Evolutionary conservation across 805 yeast genomes (phyloP).

Genomic region (Pachysolen tannophilus): DNA sequence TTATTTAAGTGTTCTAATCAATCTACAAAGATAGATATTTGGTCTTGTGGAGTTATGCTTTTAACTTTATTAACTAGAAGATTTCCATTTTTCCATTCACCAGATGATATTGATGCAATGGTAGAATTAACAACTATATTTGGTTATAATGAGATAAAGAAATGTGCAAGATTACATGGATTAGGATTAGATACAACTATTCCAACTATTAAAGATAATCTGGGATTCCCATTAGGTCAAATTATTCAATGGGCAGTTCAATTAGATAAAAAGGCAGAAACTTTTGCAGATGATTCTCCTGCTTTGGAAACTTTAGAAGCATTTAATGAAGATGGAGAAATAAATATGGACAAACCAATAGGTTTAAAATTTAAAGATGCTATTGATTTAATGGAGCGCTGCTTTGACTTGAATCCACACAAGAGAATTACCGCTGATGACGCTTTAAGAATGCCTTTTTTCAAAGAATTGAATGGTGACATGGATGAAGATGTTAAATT

Average conservation of each 20-base stretch:
- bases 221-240: conserved; percentile 28
- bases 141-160: conserved; percentile 65
- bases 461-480: conserved; percentile 29
- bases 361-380: conserved; percentile 36
- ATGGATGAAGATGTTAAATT: conserved; percentile 13
- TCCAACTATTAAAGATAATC: conserved; percentile 37
- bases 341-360: conserved; percentile 22
- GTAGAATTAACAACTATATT: conserved; percentile 77
- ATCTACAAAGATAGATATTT: conserved; percentile 72
- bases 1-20: conserved; percentile 80
- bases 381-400: conserved; percentile 46
- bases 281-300: conserved; percentile 67
- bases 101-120: conserved; percentile 88
- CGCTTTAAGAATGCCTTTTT: conserved; percentile 50
- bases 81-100: conserved; percentile 90
- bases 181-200: conserved; percentile 69
- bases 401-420: conserved; percentile 50
- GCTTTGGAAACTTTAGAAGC: conserved; percentile 54
- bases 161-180: conserved; percentile 82
- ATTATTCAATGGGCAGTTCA: conserved; percentile 35
- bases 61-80: conserved; percentile 69
- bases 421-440: conserved; percentile 52
- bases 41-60: conserved; percentile 90
- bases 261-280: conserved; percentile 44
- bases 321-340: conserved; percentile 34